These are phyloP conservation scores for Phaeosphaeria sp. DNA, from an alignment of 2,329 filamentous ascomycete species.

Conservation along the genomic window DNA sequence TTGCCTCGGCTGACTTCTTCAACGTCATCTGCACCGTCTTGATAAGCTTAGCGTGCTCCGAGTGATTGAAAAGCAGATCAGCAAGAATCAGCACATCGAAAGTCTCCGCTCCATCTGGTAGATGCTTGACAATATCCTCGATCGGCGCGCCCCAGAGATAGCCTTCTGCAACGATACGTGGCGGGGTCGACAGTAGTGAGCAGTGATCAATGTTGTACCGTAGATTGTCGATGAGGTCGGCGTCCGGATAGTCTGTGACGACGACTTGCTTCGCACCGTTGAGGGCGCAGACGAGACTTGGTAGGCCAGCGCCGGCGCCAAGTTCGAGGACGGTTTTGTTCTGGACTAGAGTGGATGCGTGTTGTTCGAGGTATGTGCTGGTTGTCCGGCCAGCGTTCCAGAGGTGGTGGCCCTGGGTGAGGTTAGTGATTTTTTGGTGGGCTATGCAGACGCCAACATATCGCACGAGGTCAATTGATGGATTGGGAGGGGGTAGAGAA, in stretches of 20 bases:
- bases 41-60: slow-evolving; percentile 81
- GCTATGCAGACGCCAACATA: background rate
- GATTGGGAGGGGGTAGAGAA: too few species aligned
- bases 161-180: slow-evolving; percentile 59
- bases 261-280: slow-evolving; percentile 73
- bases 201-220: slow-evolving; percentile 74
- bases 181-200: slow-evolving; percentile 49
- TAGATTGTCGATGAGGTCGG: slow-evolving; percentile 81
- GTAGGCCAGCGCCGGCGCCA: slow-evolving; percentile 85
- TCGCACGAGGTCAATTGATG: background rate
- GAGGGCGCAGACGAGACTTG: slow-evolving; percentile 77
- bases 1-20: slow-evolving; percentile 60
- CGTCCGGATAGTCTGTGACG: slow-evolving; percentile 88
- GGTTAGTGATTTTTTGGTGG: slow-evolving; percentile 21
- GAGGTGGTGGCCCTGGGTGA: slow-evolving; percentile 72
- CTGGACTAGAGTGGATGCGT: slow-evolving; percentile 65
- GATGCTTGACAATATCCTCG: slow-evolving; percentile 63
- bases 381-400: slow-evolving; percentile 90
- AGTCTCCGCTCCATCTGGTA: slow-evolving; percentile 53
- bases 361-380: slow-evolving; percentile 77
- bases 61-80: slow-evolving; percentile 90
- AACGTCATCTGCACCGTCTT: slow-evolving; percentile 74
- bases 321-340: slow-evolving; percentile 82
- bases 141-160: slow-evolving; percentile 83
- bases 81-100: slow-evolving; percentile 89